Conservation (phyloP, 768 basidiomycete species). For the Amanita rubescens region DNA sequence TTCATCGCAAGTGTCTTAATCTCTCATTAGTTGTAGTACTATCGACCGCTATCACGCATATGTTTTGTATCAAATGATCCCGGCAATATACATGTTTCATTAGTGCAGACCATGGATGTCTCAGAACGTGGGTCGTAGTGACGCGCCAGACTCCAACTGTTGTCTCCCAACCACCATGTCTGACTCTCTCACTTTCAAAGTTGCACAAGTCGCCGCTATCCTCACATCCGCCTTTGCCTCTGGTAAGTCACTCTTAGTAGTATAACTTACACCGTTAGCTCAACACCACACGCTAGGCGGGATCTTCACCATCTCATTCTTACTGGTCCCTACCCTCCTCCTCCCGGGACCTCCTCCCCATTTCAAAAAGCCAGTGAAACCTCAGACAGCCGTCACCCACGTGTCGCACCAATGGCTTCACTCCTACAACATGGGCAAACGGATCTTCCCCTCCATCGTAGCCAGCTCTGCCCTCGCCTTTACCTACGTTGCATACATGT, state of each 20-base stretch:
- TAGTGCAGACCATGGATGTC: too few relatives aligned
- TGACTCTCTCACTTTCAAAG: not conserved
- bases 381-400: not conserved
- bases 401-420: not conserved
- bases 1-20: too few relatives aligned
- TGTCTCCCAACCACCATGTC: not conserved
- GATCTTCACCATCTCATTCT: not conserved
- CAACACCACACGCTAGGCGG: not conserved
- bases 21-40: not conserved
- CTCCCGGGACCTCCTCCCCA: not conserved
- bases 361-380: not conserved
- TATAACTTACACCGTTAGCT: too few relatives aligned
- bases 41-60: not conserved
- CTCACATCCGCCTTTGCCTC: slow-evolving; percentile 1
- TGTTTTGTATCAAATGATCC: too few relatives aligned
- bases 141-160: too few relatives aligned
- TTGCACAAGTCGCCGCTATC: not conserved
- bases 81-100: too few relatives aligned
- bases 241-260: too few relatives aligned
- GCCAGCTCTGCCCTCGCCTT: slow-evolving; percentile 2
- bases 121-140: too few relatives aligned
- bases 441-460: not conserved
- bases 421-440: not conserved
- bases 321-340: not conserved
- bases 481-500: not conserved